Percentiles rank a stretch among this genome's conserved stretches.
Conservation (phyloP, 106 monocot species). For the Dendrobium catenatum region DNA sequence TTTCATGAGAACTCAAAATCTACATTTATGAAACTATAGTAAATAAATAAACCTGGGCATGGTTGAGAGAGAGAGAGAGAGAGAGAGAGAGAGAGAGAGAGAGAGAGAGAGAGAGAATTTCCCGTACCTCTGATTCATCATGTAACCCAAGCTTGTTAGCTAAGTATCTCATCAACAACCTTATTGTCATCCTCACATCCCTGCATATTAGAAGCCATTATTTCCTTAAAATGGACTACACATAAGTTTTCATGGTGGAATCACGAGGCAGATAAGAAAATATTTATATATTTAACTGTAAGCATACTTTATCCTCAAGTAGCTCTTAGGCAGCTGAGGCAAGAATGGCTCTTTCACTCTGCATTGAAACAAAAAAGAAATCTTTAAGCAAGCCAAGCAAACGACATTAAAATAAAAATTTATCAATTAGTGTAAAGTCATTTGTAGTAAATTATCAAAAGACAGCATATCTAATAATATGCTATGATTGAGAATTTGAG, state of each 20-base stretch:
- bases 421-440: no score
- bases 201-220: slow-evolving; percentile 16
- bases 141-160: slow-evolving; percentile 51
- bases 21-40: no score
- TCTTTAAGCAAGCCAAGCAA: background rate
- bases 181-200: slow-evolving; percentile 55
- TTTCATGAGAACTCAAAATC: no score
- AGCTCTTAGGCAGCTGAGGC: slow-evolving; percentile 71
- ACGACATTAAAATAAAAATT: background rate
- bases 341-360: slow-evolving; percentile 56
- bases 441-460: no score
- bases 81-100: background rate
- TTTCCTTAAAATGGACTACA: background rate
- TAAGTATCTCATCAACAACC: slow-evolving; percentile 74
- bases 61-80: background rate
- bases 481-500: no score
- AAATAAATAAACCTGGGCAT: no score
- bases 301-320: slow-evolving; percentile 70
- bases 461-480: no score
- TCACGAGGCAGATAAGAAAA: slow-evolving; percentile 5
- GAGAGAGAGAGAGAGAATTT: background rate
- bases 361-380: slow-evolving; percentile 11
- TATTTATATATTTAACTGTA: background rate
- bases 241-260: background rate
- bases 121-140: slow-evolving; percentile 59